phyloP scores from a whole-genome alignment of 371 early-diverging fungal genomes.

The Rhizopus microsporus region DNA sequence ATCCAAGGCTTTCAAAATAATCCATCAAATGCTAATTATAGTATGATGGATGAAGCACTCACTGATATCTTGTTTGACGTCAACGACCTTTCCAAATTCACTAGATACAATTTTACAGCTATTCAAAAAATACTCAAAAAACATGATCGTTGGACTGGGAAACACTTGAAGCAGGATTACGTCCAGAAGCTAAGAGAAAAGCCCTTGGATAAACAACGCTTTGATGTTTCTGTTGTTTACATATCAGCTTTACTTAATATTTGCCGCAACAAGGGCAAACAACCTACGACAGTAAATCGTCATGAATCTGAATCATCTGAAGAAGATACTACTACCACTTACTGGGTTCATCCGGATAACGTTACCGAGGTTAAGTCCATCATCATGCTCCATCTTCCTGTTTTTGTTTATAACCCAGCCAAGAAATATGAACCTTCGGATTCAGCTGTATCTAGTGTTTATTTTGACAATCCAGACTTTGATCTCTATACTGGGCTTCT shows the following conservation, averaged over 20 bases:
- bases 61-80: constrained; percentile 83
- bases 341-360: constrained; percentile 97
- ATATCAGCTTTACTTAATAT: constrained; percentile 89
- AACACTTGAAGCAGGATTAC: constrained; percentile 56
- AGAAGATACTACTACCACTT: constrained; percentile 93
- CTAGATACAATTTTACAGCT: constrained; percentile 92
- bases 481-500: constrained; percentile 89
- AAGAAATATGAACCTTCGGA: constrained; percentile 40
- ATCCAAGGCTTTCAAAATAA: constrained; percentile 46
- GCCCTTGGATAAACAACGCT: constrained; percentile 87
- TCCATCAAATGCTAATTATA: constrained; percentile 57
- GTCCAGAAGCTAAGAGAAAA: constrained; percentile 77
- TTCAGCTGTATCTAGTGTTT: constrained; percentile 85
- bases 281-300: constrained; percentile 50
- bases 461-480: constrained; percentile 89
- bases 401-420: constrained; percentile 65
- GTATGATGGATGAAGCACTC: constrained; percentile 75
- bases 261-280: constrained; percentile 78
- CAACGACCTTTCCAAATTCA: constrained; percentile 89
- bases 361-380: constrained; percentile 90
- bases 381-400: constrained; percentile 91
- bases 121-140: constrained; percentile 96
- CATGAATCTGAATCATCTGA: constrained; percentile 73
- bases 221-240: constrained; percentile 86
- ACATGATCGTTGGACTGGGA: constrained; percentile 80